A percentile compares a stretch with the other conserved stretches of the same genome.
phyloP scores from a whole-genome alignment of 495 filamentous ascomycete genomes.

The Lasiosphaeris hirsuta region DNA sequence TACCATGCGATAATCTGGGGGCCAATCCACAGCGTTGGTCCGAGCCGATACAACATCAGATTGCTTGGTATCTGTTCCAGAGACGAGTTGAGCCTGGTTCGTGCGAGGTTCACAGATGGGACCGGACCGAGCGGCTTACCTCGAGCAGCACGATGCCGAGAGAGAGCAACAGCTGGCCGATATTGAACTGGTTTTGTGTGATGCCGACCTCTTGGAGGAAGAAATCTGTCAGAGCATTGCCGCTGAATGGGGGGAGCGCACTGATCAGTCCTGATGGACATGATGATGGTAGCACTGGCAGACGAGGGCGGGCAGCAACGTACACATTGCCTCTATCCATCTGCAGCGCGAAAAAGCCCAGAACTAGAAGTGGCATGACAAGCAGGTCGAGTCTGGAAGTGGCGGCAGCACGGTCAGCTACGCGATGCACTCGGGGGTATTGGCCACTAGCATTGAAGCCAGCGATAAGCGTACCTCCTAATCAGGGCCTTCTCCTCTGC shows the following conservation, averaged over 20 bases:
- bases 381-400: conserved; percentile 47
- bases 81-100: background rate
- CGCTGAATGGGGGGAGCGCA: conserved; percentile 3
- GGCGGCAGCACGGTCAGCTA: background rate
- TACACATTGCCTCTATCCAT: conserved; percentile 45
- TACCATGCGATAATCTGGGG: conserved; percentile 54
- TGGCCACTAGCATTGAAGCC: too few species aligned
- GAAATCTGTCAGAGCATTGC: conserved; percentile 31
- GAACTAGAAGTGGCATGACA: conserved; percentile 47
- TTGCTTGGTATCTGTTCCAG: conserved; percentile 49
- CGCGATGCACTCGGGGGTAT: background rate
- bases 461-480: conserved; percentile 23
- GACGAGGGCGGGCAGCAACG: background rate
- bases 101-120: background rate
- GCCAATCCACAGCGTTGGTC: conserved; percentile 53
- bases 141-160: conserved; percentile 57
- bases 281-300: background rate
- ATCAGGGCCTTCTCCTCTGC: conserved; percentile 35
- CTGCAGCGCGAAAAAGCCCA: conserved; percentile 59
- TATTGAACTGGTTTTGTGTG: conserved; percentile 56
- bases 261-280: background rate
- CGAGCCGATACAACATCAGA: conserved; percentile 52
- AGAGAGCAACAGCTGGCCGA: conserved; percentile 53
- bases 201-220: conserved; percentile 54
- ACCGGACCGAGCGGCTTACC: background rate